Evolutionary conservation across 805 yeast genomes (phyloP).

Genomic region (Phaffomyces thermotolerans): DNA sequence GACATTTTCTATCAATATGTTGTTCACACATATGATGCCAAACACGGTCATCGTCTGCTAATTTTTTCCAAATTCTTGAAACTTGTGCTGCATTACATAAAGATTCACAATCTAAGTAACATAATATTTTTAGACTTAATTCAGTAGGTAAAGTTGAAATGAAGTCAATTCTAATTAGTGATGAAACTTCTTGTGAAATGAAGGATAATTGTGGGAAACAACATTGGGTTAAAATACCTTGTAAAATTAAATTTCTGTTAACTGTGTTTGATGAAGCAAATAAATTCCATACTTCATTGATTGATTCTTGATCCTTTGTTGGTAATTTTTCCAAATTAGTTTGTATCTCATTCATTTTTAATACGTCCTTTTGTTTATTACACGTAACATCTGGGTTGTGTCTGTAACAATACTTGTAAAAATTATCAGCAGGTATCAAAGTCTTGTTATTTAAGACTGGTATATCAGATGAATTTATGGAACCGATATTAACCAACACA

Average conservation of each 20-base stretch:
- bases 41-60: conserved; percentile 94
- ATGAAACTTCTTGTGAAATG: conserved; percentile 70
- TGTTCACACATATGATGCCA: conserved; percentile 99
- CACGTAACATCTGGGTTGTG: conserved; percentile 86
- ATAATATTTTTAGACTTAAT: conserved; percentile 72
- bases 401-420: conserved; percentile 76
- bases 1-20: conserved; percentile 95
- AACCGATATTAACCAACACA: not conserved
- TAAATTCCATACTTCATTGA: conserved; percentile 76
- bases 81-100: conserved; percentile 93
- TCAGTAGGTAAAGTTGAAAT: conserved; percentile 81
- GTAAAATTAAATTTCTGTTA: conserved; percentile 68
- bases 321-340: conserved; percentile 49
- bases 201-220: conserved; percentile 93
- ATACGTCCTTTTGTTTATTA: conserved; percentile 59
- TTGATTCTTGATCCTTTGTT: conserved; percentile 64
- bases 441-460: conserved; percentile 5
- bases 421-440: conserved; percentile 35
- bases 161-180: conserved; percentile 82
- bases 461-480: conserved; percentile 2
- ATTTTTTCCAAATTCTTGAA: conserved; percentile 72
- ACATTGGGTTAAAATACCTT: conserved; percentile 81
- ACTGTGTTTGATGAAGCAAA: conserved; percentile 68
- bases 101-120: conserved; percentile 89
- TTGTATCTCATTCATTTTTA: conserved; percentile 60